phyloP scores from a whole-genome alignment of 306 rosid species.

The Geum urbanum region DNA sequence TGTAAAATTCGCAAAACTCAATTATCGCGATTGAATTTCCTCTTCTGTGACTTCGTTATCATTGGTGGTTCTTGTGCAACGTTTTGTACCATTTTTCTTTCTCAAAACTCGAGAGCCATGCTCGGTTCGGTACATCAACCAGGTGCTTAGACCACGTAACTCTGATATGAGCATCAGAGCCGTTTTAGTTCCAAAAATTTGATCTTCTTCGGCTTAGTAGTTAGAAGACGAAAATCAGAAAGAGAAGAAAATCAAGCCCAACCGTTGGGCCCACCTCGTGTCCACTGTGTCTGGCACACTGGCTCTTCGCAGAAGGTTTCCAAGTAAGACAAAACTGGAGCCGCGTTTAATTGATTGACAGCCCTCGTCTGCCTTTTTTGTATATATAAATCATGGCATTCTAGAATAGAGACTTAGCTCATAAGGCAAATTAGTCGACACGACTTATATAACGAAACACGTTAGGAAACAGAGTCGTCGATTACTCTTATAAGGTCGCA shows the following conservation, averaged over 20 bases:
- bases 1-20: too few species aligned
- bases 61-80: too few species aligned
- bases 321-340: neutral
- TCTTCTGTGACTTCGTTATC: too few species aligned
- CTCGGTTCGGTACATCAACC: too few species aligned
- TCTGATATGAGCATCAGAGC: too few species aligned
- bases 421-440: slow-evolving; percentile 7
- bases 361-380: neutral
- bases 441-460: neutral
- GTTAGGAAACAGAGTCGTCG: neutral
- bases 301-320: slow-evolving; percentile 1
- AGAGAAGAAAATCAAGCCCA: neutral
- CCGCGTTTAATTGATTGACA: slow-evolving; percentile 1
- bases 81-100: too few species aligned
- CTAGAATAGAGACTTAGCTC: slow-evolving; percentile 11
- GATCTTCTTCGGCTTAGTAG: too few species aligned
- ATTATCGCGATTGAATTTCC: too few species aligned
- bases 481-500: neutral
- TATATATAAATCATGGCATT: neutral
- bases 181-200: too few species aligned
- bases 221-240: neutral
- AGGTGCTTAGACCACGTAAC: too few species aligned
- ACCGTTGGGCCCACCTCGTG: neutral
- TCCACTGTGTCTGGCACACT: neutral
- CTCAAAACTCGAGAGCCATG: too few species aligned